These are phyloP conservation scores for Selaginella moellendorffii DNA, from an alignment of 75 land plant genomes.

Conservation along the genomic window DNA sequence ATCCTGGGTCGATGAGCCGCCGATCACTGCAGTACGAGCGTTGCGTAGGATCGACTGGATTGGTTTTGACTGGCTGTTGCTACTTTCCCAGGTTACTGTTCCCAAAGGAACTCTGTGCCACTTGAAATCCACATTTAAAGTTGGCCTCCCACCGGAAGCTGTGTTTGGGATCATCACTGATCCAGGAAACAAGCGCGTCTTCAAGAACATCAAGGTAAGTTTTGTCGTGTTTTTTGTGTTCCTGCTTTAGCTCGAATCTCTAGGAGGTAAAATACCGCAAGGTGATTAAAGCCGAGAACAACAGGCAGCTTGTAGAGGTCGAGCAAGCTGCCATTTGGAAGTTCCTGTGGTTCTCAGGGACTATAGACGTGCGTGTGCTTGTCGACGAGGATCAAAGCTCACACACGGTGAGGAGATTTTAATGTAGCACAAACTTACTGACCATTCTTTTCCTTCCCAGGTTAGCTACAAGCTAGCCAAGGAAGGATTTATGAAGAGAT, in stretches of 20 bases:
- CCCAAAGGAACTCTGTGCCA: slow-evolving; percentile 86
- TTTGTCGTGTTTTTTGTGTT: neutral
- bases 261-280: slow-evolving; percentile 78
- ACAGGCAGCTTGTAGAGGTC: slow-evolving; percentile 79
- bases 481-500: slow-evolving; percentile 84
- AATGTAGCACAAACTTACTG: neutral
- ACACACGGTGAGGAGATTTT: slow-evolving; percentile 39
- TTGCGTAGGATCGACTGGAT: neutral
- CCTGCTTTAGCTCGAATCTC: neutral
- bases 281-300: slow-evolving; percentile 68
- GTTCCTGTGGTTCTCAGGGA: slow-evolving; percentile 97
- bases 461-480: slow-evolving; percentile 68
- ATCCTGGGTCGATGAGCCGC: slow-evolving; percentile 48
- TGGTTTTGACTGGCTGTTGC: neutral
- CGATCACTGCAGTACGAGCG: slow-evolving; percentile 41
- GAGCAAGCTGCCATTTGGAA: slow-evolving; percentile 92
- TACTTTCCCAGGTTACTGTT: slow-evolving; percentile 50
- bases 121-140: slow-evolving; percentile 44
- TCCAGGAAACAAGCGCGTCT: slow-evolving; percentile 85
- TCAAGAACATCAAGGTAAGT: slow-evolving; percentile 81
- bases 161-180: slow-evolving; percentile 76
- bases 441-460: slow-evolving; percentile 20
- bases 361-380: slow-evolving; percentile 58
- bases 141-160: slow-evolving; percentile 93
- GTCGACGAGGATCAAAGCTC: slow-evolving; percentile 75